Evolutionary conservation across 129 eudicot species (phyloP).

Genomic region (Tagetes erecta): DNA sequence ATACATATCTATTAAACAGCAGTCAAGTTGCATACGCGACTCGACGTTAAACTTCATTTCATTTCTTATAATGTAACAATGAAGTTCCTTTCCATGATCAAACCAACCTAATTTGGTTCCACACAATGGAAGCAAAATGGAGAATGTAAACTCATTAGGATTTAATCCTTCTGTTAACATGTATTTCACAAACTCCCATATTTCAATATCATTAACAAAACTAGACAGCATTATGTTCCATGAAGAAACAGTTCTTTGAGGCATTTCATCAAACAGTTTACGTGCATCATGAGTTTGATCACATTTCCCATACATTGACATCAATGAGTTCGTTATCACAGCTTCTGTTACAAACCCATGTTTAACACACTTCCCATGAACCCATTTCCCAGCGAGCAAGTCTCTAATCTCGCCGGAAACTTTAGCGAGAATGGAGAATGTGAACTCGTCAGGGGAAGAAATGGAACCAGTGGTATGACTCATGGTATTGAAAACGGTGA

Average conservation of each 20-base stretch:
- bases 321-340: slow-evolving; percentile 50
- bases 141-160: slow-evolving; percentile 53
- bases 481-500: slow-evolving; percentile 41
- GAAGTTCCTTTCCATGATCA: slow-evolving; percentile 62
- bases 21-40: slow-evolving; percentile 45
- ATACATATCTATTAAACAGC: slow-evolving; percentile 73
- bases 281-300: slow-evolving; percentile 27
- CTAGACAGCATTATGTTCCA: slow-evolving; percentile 62
- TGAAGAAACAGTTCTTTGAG: slow-evolving; percentile 57
- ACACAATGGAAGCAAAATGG: slow-evolving; percentile 52
- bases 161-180: slow-evolving; percentile 53
- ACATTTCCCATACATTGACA: slow-evolving; percentile 58
- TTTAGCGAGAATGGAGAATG: slow-evolving; percentile 51
- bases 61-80: slow-evolving; percentile 51
- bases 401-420: slow-evolving; percentile 39
- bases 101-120: slow-evolving; percentile 23
- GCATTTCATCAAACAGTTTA: slow-evolving; percentile 75
- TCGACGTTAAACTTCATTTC: slow-evolving; percentile 28
- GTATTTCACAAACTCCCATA: slow-evolving; percentile 39
- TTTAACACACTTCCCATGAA: slow-evolving; percentile 52
- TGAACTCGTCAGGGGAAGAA: slow-evolving; percentile 42
- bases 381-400: slow-evolving; percentile 39
- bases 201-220: slow-evolving; percentile 15
- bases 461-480: slow-evolving; percentile 4
- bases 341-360: slow-evolving; percentile 43